Evolutionary conservation across 2,329 filamentous ascomycete genomes (phyloP).

Genomic region (Aspergillus hiratsukae): DNA sequence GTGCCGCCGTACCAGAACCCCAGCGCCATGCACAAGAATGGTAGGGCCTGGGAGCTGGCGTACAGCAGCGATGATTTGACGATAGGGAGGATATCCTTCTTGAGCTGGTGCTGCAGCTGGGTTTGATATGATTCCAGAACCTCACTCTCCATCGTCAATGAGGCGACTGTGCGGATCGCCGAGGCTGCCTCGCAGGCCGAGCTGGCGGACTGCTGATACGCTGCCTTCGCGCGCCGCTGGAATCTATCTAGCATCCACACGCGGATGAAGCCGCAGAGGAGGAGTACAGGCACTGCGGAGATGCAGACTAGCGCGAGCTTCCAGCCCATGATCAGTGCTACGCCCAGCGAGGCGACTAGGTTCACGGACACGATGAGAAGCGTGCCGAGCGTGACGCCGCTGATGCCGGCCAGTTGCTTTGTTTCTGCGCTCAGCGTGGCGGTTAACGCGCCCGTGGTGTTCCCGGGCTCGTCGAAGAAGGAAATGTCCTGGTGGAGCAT

Average conservation of each 20-base stretch:
- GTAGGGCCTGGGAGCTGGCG: constrained; percentile 75
- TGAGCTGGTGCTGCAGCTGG: constrained; percentile 63
- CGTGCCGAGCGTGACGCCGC: constrained; percentile 81
- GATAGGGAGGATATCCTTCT: constrained; percentile 66
- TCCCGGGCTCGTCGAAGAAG: constrained; percentile 87
- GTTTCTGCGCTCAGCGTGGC: constrained; percentile 86
- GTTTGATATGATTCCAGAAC: constrained; percentile 68
- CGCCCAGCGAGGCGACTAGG: constrained; percentile 65
- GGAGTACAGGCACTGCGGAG: constrained; percentile 70
- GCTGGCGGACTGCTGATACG: constrained; percentile 75
- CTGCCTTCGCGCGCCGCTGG: constrained; percentile 70
- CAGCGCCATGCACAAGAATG: constrained; percentile 78
- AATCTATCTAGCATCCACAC: constrained; percentile 81
- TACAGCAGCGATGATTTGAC: constrained; percentile 74
- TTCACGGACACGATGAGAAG: constrained; percentile 77
- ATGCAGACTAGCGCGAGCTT: constrained; percentile 84
- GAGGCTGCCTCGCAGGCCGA: constrained; percentile 92
- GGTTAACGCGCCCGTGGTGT: constrained; percentile 82
- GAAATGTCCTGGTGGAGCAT: constrained; percentile 90
- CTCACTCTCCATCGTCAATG: constrained; percentile 79
- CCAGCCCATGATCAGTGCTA: constrained; percentile 74
- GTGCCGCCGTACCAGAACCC: constrained; percentile 91
- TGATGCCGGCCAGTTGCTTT: constrained; percentile 81
- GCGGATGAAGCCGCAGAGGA: constrained; percentile 79
- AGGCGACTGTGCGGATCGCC: constrained; percentile 88